Evolutionary conservation across 371 early-diverging fungal genomes (phyloP).

Genomic region (Mortierella sp.): DNA sequence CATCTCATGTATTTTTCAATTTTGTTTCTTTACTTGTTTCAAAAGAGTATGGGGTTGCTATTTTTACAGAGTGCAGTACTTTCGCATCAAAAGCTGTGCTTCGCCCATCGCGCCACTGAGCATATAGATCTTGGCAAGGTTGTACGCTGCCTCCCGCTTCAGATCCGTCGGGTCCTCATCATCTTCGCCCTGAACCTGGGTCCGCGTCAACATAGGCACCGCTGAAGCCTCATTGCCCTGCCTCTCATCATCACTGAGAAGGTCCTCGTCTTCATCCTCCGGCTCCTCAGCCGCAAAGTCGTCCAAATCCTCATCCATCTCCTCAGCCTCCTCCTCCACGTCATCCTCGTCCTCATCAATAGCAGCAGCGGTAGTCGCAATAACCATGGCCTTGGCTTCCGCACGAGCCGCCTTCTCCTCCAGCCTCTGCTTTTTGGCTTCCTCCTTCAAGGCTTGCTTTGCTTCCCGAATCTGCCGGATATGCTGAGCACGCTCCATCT

Average conservation of each 20-base stretch:
- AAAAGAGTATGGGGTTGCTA: not conserved
- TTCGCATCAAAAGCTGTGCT: slow-evolving; percentile 74
- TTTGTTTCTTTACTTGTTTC: not conserved
- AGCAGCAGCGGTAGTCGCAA: not conserved
- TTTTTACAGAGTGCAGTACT: slow-evolving; percentile 67
- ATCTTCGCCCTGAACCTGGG: slow-evolving; percentile 31
- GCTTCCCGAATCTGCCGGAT: slow-evolving; percentile 26
- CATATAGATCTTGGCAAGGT: slow-evolving; percentile 78
- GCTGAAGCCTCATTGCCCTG: not conserved
- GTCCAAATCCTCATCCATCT: slow-evolving; percentile 32
- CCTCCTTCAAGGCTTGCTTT: slow-evolving; percentile 27
- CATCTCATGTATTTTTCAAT: too few species aligned
- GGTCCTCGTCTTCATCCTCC: slow-evolving; percentile 33
- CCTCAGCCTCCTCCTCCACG: slow-evolving; percentile 15
- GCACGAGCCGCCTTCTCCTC: not conserved
- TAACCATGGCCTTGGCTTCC: slow-evolving; percentile 1
- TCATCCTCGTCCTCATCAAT: not conserved
- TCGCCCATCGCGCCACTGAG: slow-evolving; percentile 77
- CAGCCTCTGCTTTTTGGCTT: not conserved
- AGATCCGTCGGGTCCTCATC: slow-evolving; percentile 64
- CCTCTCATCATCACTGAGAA: slow-evolving; percentile 15
- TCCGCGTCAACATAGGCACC: not conserved
- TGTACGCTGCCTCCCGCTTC: slow-evolving; percentile 83
- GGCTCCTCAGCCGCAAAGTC: not conserved
- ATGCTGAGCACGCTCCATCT: slow-evolving; percentile 51